A percentile compares a stretch with the other conserved stretches of the same genome.
phyloP scores from a whole-genome alignment of 257 asterid species.

The Solanum rostratum region DNA sequence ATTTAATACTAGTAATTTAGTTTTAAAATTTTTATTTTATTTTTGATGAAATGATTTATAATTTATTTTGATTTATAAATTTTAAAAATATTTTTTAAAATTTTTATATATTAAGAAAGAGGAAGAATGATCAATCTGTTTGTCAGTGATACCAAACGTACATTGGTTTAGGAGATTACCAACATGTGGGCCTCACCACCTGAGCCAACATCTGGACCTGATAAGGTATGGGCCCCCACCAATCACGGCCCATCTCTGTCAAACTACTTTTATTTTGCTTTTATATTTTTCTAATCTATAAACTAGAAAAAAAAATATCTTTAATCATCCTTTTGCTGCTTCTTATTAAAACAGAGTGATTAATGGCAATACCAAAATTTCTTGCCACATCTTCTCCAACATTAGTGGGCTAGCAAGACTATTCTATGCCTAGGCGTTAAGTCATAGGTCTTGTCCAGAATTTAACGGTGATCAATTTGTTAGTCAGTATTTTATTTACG shows the following conservation, averaged over 20 bases:
- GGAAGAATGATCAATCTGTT: slow-evolving; percentile 27
- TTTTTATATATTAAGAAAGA: no score
- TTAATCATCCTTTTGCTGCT: background rate
- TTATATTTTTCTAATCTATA: background rate
- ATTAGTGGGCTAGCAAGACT: background rate
- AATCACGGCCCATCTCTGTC: slow-evolving; percentile 38
- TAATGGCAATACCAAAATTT: background rate
- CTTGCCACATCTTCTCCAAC: slow-evolving; percentile 4
- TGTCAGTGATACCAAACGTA: slow-evolving; percentile 18
- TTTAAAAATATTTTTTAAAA: no score
- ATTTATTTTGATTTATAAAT: no score
- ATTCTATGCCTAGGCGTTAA: background rate
- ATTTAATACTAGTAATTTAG: background rate
- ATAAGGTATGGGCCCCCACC: slow-evolving; percentile 75
- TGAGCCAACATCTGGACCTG: slow-evolving; percentile 70
- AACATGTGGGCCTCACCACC: slow-evolving; percentile 70
- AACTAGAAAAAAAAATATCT: background rate
- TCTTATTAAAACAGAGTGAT: background rate
- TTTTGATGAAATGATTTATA: no score
- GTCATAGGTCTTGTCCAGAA: background rate
- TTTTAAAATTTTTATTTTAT: no score
- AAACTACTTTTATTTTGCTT: background rate
- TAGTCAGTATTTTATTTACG: background rate
- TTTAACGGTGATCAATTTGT: background rate
- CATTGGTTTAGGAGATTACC: slow-evolving; percentile 21